Evolutionary conservation across 148 eudicot species (phyloP).

Genomic region (Gaultheria prostrata): DNA sequence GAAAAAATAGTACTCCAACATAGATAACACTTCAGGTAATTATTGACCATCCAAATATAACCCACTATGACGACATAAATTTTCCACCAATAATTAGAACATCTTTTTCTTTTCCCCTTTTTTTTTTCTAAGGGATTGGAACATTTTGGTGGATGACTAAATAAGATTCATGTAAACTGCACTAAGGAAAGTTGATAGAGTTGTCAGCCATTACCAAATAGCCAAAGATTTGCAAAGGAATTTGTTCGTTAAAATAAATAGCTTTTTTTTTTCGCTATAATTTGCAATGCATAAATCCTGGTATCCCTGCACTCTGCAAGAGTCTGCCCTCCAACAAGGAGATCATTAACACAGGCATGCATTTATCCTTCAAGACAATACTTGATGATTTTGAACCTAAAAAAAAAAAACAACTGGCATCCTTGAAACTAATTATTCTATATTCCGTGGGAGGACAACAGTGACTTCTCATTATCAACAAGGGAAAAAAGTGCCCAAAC

Average conservation of each 20-base stretch:
- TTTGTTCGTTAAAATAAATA: not conserved
- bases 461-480: not conserved
- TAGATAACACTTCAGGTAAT: not conserved
- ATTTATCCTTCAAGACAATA: not conserved
- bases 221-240: not conserved
- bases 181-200: not conserved
- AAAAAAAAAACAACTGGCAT: not conserved
- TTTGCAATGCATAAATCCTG: not conserved
- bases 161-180: not conserved
- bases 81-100: not conserved
- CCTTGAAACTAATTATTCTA: conserved; percentile 9
- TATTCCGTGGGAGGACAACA: not conserved
- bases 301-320: not conserved
- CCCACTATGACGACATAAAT: not conserved
- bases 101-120: not conserved
- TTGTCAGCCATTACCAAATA: not conserved
- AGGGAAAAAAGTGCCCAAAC: not conserved
- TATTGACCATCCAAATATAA: not conserved
- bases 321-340: not conserved
- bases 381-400: not conserved
- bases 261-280: not conserved
- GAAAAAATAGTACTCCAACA: not conserved
- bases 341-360: not conserved
- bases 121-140: not conserved
- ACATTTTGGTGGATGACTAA: not conserved